Percentiles rank a stretch among this genome's conserved stretches.
Conservation (phyloP, 2,329 filamentous ascomycete genomes). For the Furcasterigmium furcatum region DNA sequence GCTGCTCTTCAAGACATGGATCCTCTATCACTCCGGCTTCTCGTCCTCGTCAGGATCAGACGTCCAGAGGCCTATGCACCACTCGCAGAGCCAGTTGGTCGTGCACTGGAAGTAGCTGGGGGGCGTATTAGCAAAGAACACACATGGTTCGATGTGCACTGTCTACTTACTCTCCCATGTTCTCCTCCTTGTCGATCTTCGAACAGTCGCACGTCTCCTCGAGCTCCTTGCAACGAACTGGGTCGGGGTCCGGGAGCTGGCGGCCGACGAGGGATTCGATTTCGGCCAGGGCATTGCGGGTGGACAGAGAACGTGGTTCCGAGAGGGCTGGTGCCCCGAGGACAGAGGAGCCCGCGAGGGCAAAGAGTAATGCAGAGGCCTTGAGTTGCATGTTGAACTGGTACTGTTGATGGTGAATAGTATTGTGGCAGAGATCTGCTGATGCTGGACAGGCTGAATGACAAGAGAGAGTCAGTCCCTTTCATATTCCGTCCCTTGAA, state of each 20-base stretch:
- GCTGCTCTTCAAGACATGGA: too few species aligned
- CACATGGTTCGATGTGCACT: neutral
- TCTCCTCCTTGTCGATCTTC: constrained; percentile 12
- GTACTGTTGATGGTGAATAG: neutral
- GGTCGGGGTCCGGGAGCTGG: constrained; percentile 4
- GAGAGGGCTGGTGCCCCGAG: neutral
- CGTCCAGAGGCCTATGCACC: constrained; percentile 5
- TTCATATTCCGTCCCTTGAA: too few species aligned
- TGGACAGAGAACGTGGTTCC: neutral
- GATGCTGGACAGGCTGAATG: too few species aligned
- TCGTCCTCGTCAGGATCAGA: neutral
- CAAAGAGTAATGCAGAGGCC: neutral
- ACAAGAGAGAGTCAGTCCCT: too few species aligned
- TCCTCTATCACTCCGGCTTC: neutral
- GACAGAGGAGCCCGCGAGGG: constrained; percentile 11
- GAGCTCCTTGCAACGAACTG: constrained; percentile 2
- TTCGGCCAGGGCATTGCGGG: neutral
- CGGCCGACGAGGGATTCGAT: constrained; percentile 10
- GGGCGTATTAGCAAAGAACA: too few species aligned
- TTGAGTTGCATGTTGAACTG: neutral
- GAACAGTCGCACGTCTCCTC: constrained; percentile 20
- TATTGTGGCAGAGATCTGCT: too few species aligned
- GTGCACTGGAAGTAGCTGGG: constrained; percentile 29
- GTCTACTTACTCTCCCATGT: constrained; percentile 12
- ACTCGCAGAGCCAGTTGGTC: constrained; percentile 25